Conservation (phyloP, 2,329 filamentous ascomycete species). For the Sporothrix humicola region DNA sequence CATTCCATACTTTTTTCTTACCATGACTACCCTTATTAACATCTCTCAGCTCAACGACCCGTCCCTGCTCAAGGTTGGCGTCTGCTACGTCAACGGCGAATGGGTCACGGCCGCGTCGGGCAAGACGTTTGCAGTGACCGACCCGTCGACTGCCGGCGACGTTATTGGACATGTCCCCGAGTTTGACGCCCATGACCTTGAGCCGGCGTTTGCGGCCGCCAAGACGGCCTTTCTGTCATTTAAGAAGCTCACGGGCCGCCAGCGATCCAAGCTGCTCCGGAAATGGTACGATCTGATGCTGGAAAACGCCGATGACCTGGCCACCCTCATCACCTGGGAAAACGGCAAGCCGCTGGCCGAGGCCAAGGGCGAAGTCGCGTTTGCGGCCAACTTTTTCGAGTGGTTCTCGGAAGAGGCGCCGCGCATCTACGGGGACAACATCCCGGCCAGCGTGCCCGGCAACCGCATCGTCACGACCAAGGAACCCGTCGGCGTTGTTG, state of each 20-base stretch:
- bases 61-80: conserved; percentile 81
- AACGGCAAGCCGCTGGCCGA: conserved; percentile 84
- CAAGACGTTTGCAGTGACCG: conserved; percentile 79
- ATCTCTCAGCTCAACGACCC: conserved; percentile 70
- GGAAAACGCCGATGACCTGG: conserved; percentile 79
- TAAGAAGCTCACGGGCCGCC: conserved; percentile 71
- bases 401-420: conserved; percentile 84
- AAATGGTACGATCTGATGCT: conserved; percentile 82
- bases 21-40: neutral
- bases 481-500: conserved; percentile 83
- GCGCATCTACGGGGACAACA: conserved; percentile 75
- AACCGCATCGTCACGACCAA: conserved; percentile 81
- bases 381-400: conserved; percentile 76
- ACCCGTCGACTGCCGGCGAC: conserved; percentile 76
- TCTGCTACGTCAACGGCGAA: conserved; percentile 86
- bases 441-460: conserved; percentile 69
- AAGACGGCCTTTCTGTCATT: conserved; percentile 74
- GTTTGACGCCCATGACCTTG: conserved; percentile 77
- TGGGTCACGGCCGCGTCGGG: conserved; percentile 85
- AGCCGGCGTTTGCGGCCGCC: conserved; percentile 85
- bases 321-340: conserved; percentile 84
- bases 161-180: conserved; percentile 85
- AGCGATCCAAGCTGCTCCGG: conserved; percentile 73
- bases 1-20: neutral
- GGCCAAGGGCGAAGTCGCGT: conserved; percentile 72